Evolutionary conservation across 805 yeast species (phyloP), one percentile per base, ranked within the genome.

Genomic region (Lipomyces starkeyi): DNA sequence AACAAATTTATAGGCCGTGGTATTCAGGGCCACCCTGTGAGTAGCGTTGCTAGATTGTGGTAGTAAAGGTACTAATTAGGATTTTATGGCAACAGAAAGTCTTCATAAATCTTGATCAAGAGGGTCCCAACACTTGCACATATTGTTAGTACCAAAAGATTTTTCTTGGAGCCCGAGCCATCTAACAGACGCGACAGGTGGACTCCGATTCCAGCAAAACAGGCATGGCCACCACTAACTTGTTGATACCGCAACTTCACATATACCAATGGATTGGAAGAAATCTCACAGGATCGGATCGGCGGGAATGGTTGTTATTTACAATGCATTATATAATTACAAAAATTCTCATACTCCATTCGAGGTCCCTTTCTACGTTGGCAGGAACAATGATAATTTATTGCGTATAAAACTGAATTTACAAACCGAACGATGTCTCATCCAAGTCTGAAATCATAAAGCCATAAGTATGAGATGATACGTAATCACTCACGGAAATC

Each of bases 91-190:
- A 43, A 57, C 29, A 64, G 57, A 89, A 88, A 78, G 86, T 91
- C 27, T 91, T 80, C 78, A 91, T 91, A 79, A 91, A 91, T 78
- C 84, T 91, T 76, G 97, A 91, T 78, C 87, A 86, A 76, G 89
- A 91, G 54, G 86, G 87, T 69, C 84, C 90, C 14, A 85, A 87
- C 62, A 82, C 90, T 22, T 91, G 97, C 80, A 91, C 91, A 8
- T 91, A 91, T 82, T 91, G 97, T 70, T 20, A 40, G 70, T 53
- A 53, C 61, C 35, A 29, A 13, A 56, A 29, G 13, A 27, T 8
- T 32, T 55, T 20, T 40, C 9, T 43, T 54, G 22, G 52, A 35
- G 32, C 7, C 25, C 13, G 29, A 17, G 20, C 17, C 32, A 9
- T 43, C 56, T 53, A 53, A 53, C 56, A 61, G 17, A 27, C 13